These are phyloP conservation scores for Erysimum cheiri DNA, from an alignment of 441 rosid species.

Conservation along the genomic window DNA sequence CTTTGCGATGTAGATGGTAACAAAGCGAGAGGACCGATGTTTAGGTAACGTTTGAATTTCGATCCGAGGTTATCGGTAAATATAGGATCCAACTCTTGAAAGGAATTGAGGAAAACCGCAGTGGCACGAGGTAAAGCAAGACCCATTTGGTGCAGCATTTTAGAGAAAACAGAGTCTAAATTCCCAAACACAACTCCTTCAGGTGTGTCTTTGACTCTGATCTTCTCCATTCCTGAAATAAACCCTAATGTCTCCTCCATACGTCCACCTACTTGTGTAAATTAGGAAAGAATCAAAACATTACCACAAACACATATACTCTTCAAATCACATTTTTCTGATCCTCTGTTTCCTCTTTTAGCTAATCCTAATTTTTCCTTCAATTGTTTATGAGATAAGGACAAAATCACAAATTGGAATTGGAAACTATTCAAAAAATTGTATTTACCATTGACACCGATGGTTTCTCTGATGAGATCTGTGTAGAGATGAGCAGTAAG, in stretches of 20 bases:
- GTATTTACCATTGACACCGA: constrained; percentile 26
- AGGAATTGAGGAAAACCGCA: constrained; percentile 62
- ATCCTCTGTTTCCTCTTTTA: constrained; percentile 16
- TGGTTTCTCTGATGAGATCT: constrained; percentile 44
- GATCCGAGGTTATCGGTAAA: constrained; percentile 50
- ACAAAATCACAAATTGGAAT: neutral
- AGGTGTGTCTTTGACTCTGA: constrained; percentile 55
- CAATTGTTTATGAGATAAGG: neutral
- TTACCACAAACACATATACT: constrained; percentile 19
- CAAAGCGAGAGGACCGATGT: constrained; percentile 56
- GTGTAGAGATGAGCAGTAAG: constrained; percentile 56
- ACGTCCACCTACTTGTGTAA: constrained; percentile 32
- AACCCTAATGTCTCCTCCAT: constrained; percentile 51
- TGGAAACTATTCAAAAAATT: neutral
- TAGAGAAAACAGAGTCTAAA: constrained; percentile 55
- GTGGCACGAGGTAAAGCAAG: constrained; percentile 52
- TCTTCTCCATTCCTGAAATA: constrained; percentile 66
- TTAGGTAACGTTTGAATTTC: constrained; percentile 49
- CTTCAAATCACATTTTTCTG: neutral
- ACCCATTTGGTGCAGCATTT: constrained; percentile 59
- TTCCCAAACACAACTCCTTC: constrained; percentile 58
- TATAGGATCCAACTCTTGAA: constrained; percentile 58
- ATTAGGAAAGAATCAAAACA: neutral
- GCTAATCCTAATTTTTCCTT: neutral
- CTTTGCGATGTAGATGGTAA: constrained; percentile 18